A percentile compares a stretch with the other conserved stretches of the same genome.
Evolutionary conservation across 2,329 filamentous ascomycete species (phyloP).

Genomic region (Diaporthe vexans): DNA sequence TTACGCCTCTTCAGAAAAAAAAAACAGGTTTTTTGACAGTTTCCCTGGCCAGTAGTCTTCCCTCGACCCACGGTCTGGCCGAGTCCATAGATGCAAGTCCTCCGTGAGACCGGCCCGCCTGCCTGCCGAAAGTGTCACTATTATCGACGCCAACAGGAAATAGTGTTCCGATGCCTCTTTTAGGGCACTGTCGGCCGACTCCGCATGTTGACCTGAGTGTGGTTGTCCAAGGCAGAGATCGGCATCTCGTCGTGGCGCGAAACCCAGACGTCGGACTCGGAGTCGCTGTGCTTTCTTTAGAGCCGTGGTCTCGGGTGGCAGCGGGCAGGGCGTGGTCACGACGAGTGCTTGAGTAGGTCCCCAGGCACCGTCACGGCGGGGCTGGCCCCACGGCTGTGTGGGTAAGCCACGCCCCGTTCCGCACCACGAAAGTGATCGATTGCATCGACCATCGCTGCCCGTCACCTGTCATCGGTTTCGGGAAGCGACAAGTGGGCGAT

Average conservation of each 20-base stretch:
- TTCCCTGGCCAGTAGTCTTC: conserved; percentile 14
- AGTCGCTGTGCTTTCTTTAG: background rate
- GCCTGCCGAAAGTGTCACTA: background rate
- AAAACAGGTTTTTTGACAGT: conserved; percentile 35
- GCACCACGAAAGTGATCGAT: conserved; percentile 22
- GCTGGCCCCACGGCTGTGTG: conserved; percentile 27
- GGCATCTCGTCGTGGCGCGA: background rate
- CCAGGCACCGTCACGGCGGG: conserved; percentile 19
- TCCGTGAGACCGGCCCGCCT: conserved; percentile 12
- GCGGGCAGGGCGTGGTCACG: conserved; percentile 5
- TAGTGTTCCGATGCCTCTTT: background rate
- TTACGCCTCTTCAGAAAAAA: conserved; percentile 7
- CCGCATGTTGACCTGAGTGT: background rate
- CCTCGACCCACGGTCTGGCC: conserved; percentile 23
- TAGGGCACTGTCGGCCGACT: background rate
- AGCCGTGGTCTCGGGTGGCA: conserved; percentile 7
- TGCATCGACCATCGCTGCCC: conserved; percentile 7
- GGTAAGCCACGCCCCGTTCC: conserved; percentile 16
- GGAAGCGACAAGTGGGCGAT: background rate
- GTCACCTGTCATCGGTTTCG: background rate
- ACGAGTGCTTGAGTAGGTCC: conserved; percentile 7
- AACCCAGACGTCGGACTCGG: background rate
- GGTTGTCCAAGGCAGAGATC: background rate
- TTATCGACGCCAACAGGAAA: background rate
- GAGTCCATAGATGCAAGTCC: conserved; percentile 28